Evolutionary conservation across 1,284 basidiomycete genomes (phyloP).

Genomic region (Pholiota adiposa): DNA sequence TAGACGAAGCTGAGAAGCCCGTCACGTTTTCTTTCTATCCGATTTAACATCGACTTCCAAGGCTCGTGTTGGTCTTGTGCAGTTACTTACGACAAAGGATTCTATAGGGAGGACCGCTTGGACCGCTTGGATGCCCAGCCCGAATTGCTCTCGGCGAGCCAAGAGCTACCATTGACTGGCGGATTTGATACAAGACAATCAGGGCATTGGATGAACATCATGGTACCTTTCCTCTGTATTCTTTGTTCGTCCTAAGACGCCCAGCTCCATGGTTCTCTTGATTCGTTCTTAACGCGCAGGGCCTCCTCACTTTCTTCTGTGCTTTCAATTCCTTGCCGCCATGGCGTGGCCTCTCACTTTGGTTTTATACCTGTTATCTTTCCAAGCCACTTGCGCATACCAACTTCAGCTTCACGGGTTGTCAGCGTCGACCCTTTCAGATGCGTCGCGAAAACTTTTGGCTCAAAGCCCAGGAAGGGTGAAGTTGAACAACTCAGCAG

Average conservation of each 20-base stretch:
- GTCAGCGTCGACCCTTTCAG: not conserved
- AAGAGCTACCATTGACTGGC: slow-evolving; percentile 16
- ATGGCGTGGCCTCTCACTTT: slow-evolving; percentile 13
- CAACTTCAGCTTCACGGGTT: not conserved
- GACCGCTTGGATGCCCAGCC: slow-evolving; percentile 6
- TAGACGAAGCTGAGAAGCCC: not conserved
- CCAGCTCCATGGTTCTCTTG: slow-evolving; percentile 3
- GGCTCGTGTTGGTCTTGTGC: not conserved
- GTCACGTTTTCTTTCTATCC: not conserved
- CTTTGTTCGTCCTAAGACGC: not conserved
- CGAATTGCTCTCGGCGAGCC: slow-evolving; percentile 22
- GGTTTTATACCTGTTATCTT: slow-evolving; percentile 3
- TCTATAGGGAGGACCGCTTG: not conserved
- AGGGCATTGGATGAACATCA: not conserved
- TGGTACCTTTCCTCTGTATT: slow-evolving; percentile 14
- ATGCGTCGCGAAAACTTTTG: not conserved
- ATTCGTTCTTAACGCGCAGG: slow-evolving; percentile 9
- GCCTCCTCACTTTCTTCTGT: not conserved
- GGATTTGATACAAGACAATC: slow-evolving; percentile 5
- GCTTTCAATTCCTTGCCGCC: not conserved
- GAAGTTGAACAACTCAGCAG: slow-evolving; percentile 43
- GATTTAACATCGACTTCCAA: not conserved
- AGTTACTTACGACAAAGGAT: not conserved
- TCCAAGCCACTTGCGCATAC: not conserved
- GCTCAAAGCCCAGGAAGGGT: slow-evolving; percentile 11